These are phyloP conservation scores for Alternaria sp. DNA, from an alignment of 2,329 filamentous ascomycete genomes.

Conservation along the genomic window DNA sequence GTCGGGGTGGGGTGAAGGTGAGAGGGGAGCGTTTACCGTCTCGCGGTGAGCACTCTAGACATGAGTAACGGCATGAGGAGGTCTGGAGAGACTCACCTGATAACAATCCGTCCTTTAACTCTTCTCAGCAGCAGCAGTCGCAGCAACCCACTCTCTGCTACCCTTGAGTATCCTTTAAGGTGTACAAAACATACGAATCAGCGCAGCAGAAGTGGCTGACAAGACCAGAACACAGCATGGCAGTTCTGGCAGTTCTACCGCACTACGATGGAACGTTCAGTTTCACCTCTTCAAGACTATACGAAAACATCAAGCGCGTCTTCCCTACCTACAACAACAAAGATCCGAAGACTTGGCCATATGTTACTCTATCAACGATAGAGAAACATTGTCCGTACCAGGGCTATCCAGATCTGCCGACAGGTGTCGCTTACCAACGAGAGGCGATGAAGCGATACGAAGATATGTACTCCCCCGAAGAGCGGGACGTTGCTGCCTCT, in stretches of 20 bases:
- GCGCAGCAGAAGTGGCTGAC: not conserved
- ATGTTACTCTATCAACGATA: constrained; percentile 2
- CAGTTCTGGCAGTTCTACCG: not conserved
- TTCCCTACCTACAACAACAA: not conserved
- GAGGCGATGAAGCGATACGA: constrained; percentile 7
- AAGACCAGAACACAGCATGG: not conserved
- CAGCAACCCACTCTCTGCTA: no score
- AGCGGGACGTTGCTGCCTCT: not conserved
- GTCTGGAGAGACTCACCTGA: not conserved
- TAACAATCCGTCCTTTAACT: not conserved
- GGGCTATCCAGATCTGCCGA: constrained; percentile 3
- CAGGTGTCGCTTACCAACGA: constrained; percentile 8
- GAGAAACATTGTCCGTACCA: not conserved
- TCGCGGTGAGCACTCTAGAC: not conserved
- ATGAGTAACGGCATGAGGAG: no score
- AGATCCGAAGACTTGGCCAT: constrained; percentile 14
- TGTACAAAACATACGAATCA: not conserved
- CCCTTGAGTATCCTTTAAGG: not conserved
- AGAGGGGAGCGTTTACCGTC: not conserved
- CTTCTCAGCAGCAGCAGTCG: not conserved
- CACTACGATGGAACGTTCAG: constrained; percentile 9
- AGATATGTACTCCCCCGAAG: constrained; percentile 3
- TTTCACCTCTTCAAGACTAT: constrained; percentile 1
- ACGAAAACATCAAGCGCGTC: not conserved
- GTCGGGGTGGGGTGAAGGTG: not conserved